phyloP scores from a whole-genome alignment of 208 protist species.

The Plasmodiophora brassicae region DNA sequence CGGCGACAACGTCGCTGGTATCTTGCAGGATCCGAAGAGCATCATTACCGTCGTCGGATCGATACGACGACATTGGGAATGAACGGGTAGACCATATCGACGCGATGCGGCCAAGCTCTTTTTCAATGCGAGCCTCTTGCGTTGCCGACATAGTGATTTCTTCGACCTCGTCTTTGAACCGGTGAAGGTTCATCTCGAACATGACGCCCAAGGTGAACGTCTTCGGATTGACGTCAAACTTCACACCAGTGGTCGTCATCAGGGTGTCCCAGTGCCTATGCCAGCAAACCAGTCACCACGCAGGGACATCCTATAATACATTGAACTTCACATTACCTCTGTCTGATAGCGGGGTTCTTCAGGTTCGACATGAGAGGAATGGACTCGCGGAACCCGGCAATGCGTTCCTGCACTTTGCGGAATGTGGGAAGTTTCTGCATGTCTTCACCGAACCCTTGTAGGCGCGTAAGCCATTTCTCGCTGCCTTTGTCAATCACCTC shows the following conservation, averaged over 20 bases:
- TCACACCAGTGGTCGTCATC: slow-evolving; percentile 82
- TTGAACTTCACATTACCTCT: background rate
- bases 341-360: slow-evolving; percentile 78
- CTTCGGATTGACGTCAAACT: slow-evolving; percentile 81
- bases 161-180: slow-evolving; percentile 84
- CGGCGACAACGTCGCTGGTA: slow-evolving; percentile 86
- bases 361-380: slow-evolving; percentile 89
- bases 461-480: slow-evolving; percentile 74
- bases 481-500: slow-evolving; percentile 84
- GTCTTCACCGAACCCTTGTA: slow-evolving; percentile 75
- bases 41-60: slow-evolving; percentile 29
- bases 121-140: slow-evolving; percentile 91
- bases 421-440: slow-evolving; percentile 71
- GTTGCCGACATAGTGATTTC: slow-evolving; percentile 80
- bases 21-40: slow-evolving; percentile 83
- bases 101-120: slow-evolving; percentile 81
- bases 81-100: slow-evolving; percentile 78
- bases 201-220: slow-evolving; percentile 92
- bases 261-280: slow-evolving; percentile 94
- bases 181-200: slow-evolving; percentile 91
- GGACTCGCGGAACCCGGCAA: slow-evolving; percentile 86
- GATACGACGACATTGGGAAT: slow-evolving; percentile 32
- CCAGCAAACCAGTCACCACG: slow-evolving; percentile 70
- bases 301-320: background rate
- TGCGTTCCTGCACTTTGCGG: slow-evolving; percentile 74